Conservation (phyloP, 129 eudicot species). For the Pseudognaphalium luteoalbum region DNA sequence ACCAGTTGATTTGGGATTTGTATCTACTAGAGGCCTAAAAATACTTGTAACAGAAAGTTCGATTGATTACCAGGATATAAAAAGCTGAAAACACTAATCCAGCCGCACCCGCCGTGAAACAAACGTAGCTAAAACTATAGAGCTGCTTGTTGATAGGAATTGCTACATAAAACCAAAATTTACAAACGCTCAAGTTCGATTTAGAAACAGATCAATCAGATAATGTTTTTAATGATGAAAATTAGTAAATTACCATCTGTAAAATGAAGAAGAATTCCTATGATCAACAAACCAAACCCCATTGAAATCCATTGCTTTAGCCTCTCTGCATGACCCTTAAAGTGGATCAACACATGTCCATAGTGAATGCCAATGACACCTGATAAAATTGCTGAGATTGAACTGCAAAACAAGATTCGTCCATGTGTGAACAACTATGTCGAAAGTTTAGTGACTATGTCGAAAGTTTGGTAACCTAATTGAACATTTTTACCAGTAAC, state of each 20-base stretch:
- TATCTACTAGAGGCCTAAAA: too few species aligned
- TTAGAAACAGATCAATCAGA: neutral
- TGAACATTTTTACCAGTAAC: too few species aligned
- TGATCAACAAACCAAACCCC: slow-evolving; percentile 55
- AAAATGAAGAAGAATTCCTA: slow-evolving; percentile 79
- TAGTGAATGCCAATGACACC: slow-evolving; percentile 83
- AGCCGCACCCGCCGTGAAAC: slow-evolving; percentile 92
- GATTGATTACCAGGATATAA: slow-evolving; percentile 60
- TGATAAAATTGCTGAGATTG: slow-evolving; percentile 74
- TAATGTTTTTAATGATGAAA: neutral
- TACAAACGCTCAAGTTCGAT: neutral
- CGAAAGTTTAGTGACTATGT: too few species aligned
- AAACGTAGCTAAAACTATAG: slow-evolving; percentile 80
- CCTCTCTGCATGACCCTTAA: slow-evolving; percentile 86
- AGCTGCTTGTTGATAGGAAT: slow-evolving; percentile 94
- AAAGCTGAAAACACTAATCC: slow-evolving; percentile 72
- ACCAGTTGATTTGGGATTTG: too few species aligned
- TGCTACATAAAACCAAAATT: slow-evolving; percentile 38
- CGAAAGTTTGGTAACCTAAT: too few species aligned
- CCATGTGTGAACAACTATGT: too few species aligned
- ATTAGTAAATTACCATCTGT: slow-evolving; percentile 49
- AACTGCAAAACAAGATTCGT: slow-evolving; percentile 36
- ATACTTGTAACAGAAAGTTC: too few species aligned
- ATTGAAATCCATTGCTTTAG: slow-evolving; percentile 85
- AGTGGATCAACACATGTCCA: slow-evolving; percentile 83